A percentile compares a stretch with the other conserved stretches of the same genome.
Conservation (phyloP, 352 stramenopile species). For the Phytophthora meadii region DNA sequence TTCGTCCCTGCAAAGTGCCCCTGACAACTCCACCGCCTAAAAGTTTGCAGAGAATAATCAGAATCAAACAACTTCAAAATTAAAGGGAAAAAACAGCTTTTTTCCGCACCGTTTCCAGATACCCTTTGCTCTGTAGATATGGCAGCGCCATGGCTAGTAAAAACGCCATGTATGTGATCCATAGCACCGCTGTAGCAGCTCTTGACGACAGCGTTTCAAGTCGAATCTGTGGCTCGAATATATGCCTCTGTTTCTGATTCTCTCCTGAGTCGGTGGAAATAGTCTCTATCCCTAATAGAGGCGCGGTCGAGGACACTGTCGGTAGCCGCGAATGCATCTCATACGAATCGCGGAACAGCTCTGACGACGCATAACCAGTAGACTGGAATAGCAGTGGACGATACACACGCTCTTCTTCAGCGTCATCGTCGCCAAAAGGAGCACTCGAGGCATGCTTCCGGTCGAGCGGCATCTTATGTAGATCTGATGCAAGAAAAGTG, state of each 20-base stretch:
- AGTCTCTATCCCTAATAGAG: constrained; percentile 30
- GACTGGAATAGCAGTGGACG: constrained; percentile 82
- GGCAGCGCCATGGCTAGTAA: constrained; percentile 69
- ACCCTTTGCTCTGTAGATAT: constrained; percentile 82
- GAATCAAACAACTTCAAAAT: constrained; percentile 18
- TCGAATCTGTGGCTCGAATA: constrained; percentile 66
- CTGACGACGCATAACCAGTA: constrained; percentile 80
- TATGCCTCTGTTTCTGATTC: constrained; percentile 38
- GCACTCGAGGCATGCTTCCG: not conserved
- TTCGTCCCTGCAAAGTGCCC: constrained; percentile 50
- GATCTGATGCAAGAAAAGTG: constrained; percentile 28
- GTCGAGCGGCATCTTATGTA: constrained; percentile 17
- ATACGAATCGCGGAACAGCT: constrained; percentile 81
- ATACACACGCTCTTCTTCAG: constrained; percentile 63
- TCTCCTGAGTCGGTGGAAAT: constrained; percentile 15
- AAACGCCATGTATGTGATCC: constrained; percentile 82
- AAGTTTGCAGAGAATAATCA: constrained; percentile 24
- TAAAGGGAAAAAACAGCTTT: not conserved
- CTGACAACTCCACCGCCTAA: constrained; percentile 62
- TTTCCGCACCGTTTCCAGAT: constrained; percentile 60
- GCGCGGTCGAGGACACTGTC: constrained; percentile 28
- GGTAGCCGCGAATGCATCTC: constrained; percentile 78
- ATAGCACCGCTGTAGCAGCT: constrained; percentile 74
- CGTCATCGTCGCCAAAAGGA: constrained; percentile 14
- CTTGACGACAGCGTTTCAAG: constrained; percentile 82